Evolutionary conservation across 371 early-diverging fungal species (phyloP).

Genomic region (Coemansia sp.): DNA sequence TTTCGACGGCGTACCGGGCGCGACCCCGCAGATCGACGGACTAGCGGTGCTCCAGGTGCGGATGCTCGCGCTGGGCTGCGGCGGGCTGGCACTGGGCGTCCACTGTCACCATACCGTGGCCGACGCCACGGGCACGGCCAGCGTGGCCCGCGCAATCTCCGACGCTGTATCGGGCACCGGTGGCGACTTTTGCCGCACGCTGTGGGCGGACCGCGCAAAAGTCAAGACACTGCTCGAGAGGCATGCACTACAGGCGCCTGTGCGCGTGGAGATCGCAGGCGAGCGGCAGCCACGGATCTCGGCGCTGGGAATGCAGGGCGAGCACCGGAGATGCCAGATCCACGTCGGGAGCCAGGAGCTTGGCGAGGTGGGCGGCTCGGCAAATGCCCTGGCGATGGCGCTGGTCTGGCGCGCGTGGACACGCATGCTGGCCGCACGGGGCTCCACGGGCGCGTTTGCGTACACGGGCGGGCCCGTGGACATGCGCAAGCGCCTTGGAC

Average conservation of each 20-base stretch:
- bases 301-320: not conserved
- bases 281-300: not conserved
- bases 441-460: slow-evolving; percentile 2
- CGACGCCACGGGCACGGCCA: slow-evolving; percentile 5
- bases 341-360: not conserved
- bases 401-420: slow-evolving; percentile 34
- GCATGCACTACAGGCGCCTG: not conserved
- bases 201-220: not conserved
- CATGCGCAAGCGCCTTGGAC: not conserved
- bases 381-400: slow-evolving; percentile 21
- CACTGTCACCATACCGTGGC: slow-evolving; percentile 16
- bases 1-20: slow-evolving; percentile 1
- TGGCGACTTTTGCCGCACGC: not conserved
- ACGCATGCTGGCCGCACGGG: slow-evolving; percentile 7
- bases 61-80: slow-evolving; percentile 5
- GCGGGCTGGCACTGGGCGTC: slow-evolving; percentile 7
- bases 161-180: too few relatives aligned
- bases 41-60: slow-evolving; percentile 10
- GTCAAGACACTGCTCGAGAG: not conserved
- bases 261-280: too few relatives aligned
- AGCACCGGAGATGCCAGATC: not conserved
- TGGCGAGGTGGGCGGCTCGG: not conserved
- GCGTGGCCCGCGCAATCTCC: slow-evolving; percentile 7
- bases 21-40: slow-evolving; percentile 10
- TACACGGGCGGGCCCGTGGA: slow-evolving; percentile 27